phyloP scores from a whole-genome alignment of 2,329 filamentous ascomycete genomes.

The Botrytis fabae region DNA sequence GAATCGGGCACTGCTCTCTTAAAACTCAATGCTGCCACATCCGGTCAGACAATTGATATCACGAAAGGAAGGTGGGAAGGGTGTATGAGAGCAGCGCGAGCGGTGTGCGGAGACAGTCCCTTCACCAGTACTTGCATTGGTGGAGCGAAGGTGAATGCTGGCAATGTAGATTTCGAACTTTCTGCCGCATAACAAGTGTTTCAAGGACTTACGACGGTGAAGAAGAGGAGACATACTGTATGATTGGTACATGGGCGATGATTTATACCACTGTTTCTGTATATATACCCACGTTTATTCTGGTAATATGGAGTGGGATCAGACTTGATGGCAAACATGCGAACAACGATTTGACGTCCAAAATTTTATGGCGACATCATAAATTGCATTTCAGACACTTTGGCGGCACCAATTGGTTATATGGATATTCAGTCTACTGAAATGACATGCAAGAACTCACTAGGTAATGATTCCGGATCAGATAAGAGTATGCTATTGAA shows the following conservation, averaged over 20 bases:
- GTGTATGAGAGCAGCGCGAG: slow-evolving; percentile 52
- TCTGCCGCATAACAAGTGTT: slow-evolving; percentile 2
- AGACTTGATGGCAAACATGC: not conserved
- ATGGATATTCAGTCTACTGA: too few species aligned
- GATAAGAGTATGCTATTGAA: too few species aligned
- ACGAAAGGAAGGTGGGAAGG: slow-evolving; percentile 54
- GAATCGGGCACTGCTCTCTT: slow-evolving; percentile 51
- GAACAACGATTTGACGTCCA: not conserved
- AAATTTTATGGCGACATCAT: not conserved
- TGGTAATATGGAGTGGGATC: not conserved
- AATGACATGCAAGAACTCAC: too few species aligned
- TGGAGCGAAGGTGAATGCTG: slow-evolving; percentile 30
- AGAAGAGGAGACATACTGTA: not conserved
- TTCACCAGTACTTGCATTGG: slow-evolving; percentile 35
- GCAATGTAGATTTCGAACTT: slow-evolving; percentile 31
- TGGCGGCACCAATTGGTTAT: too few species aligned
- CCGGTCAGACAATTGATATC: slow-evolving; percentile 53
- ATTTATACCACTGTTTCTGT: not conserved
- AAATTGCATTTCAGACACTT: not conserved
- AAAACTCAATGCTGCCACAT: slow-evolving; percentile 45
- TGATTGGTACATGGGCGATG: not conserved
- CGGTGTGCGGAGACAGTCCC: slow-evolving; percentile 30
- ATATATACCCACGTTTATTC: not conserved
- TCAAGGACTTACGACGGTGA: not conserved
- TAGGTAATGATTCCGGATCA: too few species aligned